Conservation (phyloP, 257 asterid genomes). For the Handroanthus guayacan region DNA sequence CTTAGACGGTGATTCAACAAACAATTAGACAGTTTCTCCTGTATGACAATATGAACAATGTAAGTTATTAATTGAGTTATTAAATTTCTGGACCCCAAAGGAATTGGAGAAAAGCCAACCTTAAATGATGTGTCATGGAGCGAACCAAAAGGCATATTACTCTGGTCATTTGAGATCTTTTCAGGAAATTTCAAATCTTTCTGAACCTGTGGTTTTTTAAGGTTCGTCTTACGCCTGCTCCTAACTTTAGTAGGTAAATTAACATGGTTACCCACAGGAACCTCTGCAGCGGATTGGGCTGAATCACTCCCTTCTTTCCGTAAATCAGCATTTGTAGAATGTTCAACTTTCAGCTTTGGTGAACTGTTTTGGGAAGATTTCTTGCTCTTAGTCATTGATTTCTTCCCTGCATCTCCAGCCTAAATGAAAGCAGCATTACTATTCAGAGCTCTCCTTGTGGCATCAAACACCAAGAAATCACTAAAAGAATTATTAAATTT, state of each 20-base stretch:
- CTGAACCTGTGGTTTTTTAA: conserved; percentile 54
- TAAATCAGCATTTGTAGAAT: conserved; percentile 68
- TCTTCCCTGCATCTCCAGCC: conserved; percentile 69
- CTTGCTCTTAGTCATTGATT: conserved; percentile 54
- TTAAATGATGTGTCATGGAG: conserved; percentile 51
- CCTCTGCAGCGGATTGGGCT: conserved; percentile 69
- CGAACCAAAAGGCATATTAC: conserved; percentile 46
- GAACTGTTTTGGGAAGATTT: conserved; percentile 65
- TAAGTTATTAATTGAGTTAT: conserved; percentile 21
- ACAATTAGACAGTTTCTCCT: conserved; percentile 73
- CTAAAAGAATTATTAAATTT: neutral
- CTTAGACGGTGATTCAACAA: conserved; percentile 63
- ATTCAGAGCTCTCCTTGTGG: conserved; percentile 29
- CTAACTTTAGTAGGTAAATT: conserved; percentile 69
- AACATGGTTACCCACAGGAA: conserved; percentile 56
- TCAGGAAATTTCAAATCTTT: conserved; percentile 62
- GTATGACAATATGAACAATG: conserved; percentile 41
- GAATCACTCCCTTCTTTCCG: conserved; percentile 87
- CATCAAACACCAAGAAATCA: conserved; percentile 17
- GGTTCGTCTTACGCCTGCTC: conserved; percentile 74
- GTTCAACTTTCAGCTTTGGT: conserved; percentile 66
- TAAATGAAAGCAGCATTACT: conserved; percentile 43
- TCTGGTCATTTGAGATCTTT: conserved; percentile 55
- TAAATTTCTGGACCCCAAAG: conserved; percentile 31
- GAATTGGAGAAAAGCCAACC: conserved; percentile 52